Evolutionary conservation across 1,139 yeast genomes (phyloP), one percentile per base, ranked within the genome.

Genomic region (Yamadazyma conglobata): DNA sequence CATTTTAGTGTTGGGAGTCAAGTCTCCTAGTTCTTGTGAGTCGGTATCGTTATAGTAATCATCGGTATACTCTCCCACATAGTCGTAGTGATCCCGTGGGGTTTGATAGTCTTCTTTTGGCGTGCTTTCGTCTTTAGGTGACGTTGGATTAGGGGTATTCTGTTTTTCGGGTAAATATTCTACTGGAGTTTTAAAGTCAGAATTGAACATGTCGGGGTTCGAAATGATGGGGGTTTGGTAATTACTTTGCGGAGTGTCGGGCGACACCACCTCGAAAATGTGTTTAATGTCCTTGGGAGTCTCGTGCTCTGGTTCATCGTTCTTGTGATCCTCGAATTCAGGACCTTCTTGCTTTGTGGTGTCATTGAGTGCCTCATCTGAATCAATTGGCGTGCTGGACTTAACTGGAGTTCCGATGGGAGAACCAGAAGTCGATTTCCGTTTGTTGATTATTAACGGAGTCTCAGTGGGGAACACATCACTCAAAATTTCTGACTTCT

Each of bases 401-500:
- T 28, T 28, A 4, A 26, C 10, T 5, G 31, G 33, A 14, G 28
- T 12, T n/a, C n/a, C n/a, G n/a, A n/a, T n/a, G 8, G 34, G 34
- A 15, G 35, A 33, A 14, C 27, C 40, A 11, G 37, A 30, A 19
- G 28, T 31, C 2, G 32, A 32, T 16, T 33, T 39, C 7, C 46
- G 31, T 33, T 70, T 72, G 31, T 47, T 56, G 14, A 70, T 54
- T 5, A 61, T 42, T 27, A 71, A 52, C 1, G 73, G 75, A 2
- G 58, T 48, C 24, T 60, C 69, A 12, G 44, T 46, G 2, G 69
- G 62, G 32, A 52, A 66, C 1, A 63, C 46, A 31, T 72, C 77
- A 40, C 75, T 68, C 19, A 69, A 46, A 1, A 65, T 61, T 34
- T 72, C 78, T 4, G 62, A 49, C 7, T 47, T 44, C 33, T 50